Evolutionary conservation across 129 eudicot species (phyloP), one percentile per base, ranked within the genome.

Genomic region (Chrysanthemum lavandulifolium): DNA sequence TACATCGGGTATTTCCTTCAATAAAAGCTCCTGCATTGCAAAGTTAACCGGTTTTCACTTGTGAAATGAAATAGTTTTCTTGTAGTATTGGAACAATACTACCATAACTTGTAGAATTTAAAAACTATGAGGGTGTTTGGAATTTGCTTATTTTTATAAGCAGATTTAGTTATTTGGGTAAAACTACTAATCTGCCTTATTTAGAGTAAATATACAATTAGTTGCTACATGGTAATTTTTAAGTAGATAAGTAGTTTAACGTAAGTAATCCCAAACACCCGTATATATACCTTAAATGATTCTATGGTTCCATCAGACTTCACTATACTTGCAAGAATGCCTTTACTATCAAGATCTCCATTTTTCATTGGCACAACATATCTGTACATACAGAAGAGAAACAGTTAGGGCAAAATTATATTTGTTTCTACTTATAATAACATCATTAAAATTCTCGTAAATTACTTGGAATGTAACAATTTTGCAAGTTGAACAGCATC

Each of bases 281-380:
- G 16, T 61, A 13, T 36, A 0, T 8, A 7, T 78, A 94, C 98
- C 98, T 94, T 88, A 75, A 94, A 94, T 57, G 98, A 88, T 81
- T 84, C 91, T 5, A 82, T 33, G 54, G 98, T 94, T 72, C 98
- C 98, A 68, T 84, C 96, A 6, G 81, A 40, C 64, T 56, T 83
- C 52, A 94, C 61, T 18, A 94, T 25, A 60, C 79, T 78, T 51
- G 97, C 86, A 83, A 94, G 91, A 74, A 86, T 69, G 50, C 98
- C 98, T 87, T 83, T 94, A 86, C 84, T 76, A 60, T 90, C 98
- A 70, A 94, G 98, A 58, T 88, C 98, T 67, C 98, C 97, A 74
- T 94, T 94, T 58, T 73, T 86, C 98, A 94, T 84, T 1, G 98
- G 87, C 69, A 94, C 98, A n/a, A 94, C 75, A 81, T 80, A 88